Base-by-base conservation (phyloP, 495 filamentous ascomycete species). In the Lasiosphaeria hispida region DNA sequence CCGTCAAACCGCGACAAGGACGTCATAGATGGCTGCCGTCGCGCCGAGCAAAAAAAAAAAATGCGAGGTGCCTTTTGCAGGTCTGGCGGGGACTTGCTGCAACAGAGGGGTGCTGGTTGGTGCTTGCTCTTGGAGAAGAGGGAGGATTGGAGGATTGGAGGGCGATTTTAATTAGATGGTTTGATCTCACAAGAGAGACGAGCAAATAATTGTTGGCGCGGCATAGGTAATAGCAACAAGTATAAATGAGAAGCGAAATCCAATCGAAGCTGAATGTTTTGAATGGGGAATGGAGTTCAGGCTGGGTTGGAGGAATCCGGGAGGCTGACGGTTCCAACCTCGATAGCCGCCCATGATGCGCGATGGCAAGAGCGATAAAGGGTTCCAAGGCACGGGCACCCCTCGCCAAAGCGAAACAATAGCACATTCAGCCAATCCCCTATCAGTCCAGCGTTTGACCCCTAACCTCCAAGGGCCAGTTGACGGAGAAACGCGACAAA, bases 401-500 rank as follows among this genome's bases (percentile, higher is more conserved):
- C 35, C 42, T 48, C 30, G 8, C 23, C 23, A 35, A 42, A 54
- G 38, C 51, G 51, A 54, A 54, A 54, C 51, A 54, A 30, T n/a
- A 19, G 43, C 15, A 45, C 43, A 10, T 11, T 23, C 17, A 23
- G 43, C 43, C 43, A 45, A 45, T 45, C 18, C 43, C 43, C 17
- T 14, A 15, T 9, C 35, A 1, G 8, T n/a, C 15, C 13, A 11
- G 15, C 35, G 19, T 49, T 49, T 14, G 47, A n/a, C 48, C 48
- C 41, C 41, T 39, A 60, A 50, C 52, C 33, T 7, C n/a, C 45
- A 18, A 17, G 47, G 53, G 45, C 56, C 58, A 60, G 58, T 60
- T 60, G 58, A 60, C 53, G 18, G 51, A 60, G 58, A 39, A 60
- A 60, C 58, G 57, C 40, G 49, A 59, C 33, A 30, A 40, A 11